Evolutionary conservation across 1,284 basidiomycete species (phyloP).

Genomic region (Boletellus sp.): DNA sequence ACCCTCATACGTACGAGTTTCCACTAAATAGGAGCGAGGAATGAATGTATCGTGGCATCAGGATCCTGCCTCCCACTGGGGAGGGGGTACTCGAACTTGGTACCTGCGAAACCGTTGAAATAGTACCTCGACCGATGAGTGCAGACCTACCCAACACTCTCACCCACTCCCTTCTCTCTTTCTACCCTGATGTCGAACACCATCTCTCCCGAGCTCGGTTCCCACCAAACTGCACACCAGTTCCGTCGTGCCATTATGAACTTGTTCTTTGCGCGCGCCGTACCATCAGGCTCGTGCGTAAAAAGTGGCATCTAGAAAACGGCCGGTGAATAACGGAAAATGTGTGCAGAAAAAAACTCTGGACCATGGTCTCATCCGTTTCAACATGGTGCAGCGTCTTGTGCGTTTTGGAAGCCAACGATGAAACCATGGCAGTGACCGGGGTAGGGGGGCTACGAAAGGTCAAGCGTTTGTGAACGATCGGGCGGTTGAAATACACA

Average conservation of each 20-base stretch:
- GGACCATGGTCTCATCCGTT: conserved; percentile 85
- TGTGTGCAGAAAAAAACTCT: conserved; percentile 6
- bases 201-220: conserved; percentile 59
- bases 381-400: conserved; percentile 70
- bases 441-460: conserved; percentile 64
- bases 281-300: conserved; percentile 72
- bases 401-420: conserved; percentile 80
- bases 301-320: conserved; percentile 73
- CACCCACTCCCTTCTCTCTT: conserved; percentile 73
- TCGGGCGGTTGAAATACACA: conserved; percentile 37
- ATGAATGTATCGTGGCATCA: conserved; percentile 8
- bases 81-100: conserved; percentile 45
- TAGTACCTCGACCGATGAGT: neutral
- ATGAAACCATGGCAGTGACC: conserved; percentile 79
- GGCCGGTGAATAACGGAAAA: neutral
- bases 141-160: conserved; percentile 61
- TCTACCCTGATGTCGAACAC: conserved; percentile 90
- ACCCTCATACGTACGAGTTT: conserved; percentile 7
- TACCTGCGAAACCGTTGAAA: conserved; percentile 38
- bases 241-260: conserved; percentile 87
- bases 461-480: neutral
- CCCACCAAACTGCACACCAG: conserved; percentile 79
- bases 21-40: neutral
- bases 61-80: conserved; percentile 41
- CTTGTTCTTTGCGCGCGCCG: conserved; percentile 58